phyloP scores from a whole-genome alignment of 805 yeast genomes.

The Cyberlindnera veronae region DNA sequence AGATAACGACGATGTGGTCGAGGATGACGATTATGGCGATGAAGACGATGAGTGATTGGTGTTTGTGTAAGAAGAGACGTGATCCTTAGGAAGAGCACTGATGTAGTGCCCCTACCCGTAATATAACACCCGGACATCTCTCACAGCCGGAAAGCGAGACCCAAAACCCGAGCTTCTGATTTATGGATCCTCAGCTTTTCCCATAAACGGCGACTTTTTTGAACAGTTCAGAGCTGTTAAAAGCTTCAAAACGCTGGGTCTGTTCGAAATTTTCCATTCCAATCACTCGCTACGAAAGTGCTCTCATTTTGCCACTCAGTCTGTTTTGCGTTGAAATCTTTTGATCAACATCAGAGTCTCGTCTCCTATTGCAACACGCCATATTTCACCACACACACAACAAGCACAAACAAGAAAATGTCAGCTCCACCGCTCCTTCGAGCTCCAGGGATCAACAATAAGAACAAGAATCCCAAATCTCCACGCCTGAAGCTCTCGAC shows the following conservation, averaged over 20 bases:
- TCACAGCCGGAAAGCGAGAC: background rate
- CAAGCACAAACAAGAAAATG: slow-evolving; percentile 17
- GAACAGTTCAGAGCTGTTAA: too few relatives aligned
- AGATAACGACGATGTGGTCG: slow-evolving; percentile 11
- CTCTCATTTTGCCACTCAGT: background rate
- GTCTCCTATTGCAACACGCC: background rate
- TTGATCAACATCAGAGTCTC: too few relatives aligned
- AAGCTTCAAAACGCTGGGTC: too few relatives aligned
- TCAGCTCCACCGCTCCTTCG: slow-evolving; percentile 37
- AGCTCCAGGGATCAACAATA: slow-evolving; percentile 43
- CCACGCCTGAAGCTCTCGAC: slow-evolving; percentile 44
- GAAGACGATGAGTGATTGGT: slow-evolving; percentile 7
- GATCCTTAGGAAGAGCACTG: too few relatives aligned
- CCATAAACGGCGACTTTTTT: too few relatives aligned
- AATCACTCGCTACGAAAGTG: too few relatives aligned
- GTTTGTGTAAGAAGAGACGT: too few relatives aligned
- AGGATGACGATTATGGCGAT: slow-evolving; percentile 15
- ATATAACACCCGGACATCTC: background rate
- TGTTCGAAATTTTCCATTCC: too few relatives aligned
- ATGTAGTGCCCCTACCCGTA: background rate
- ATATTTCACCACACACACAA: background rate
- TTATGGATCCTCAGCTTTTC: background rate
- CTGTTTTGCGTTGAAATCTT: too few relatives aligned
- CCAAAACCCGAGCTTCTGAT: too few relatives aligned
- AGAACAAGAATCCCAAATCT: slow-evolving; percentile 36